Base-by-base conservation (phyloP, 495 filamentous ascomycete species). In the Xylaria cubensis region DNA sequence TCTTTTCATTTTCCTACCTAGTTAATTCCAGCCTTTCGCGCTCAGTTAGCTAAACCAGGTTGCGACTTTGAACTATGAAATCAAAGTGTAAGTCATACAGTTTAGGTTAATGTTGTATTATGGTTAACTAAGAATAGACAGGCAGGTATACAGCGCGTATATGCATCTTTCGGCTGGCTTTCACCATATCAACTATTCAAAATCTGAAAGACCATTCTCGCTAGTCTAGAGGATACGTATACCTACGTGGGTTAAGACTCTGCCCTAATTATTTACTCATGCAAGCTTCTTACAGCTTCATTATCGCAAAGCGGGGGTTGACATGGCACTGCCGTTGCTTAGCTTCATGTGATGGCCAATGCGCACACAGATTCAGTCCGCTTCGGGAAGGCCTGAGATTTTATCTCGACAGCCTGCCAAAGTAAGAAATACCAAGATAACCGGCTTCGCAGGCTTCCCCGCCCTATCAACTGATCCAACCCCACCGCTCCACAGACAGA, bases 371-470 rank as follows among this genome's bases (percentile, higher is more conserved):
- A 3, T 41, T 46, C 24, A 65, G 63, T 50, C 63, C 63, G 42
- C 42, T 65, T 65, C n/a, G 10, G 63, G 63, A 50, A 65, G 41
- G 63, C 61, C 39, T 48, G 12, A 8, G 46, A 17, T 44, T 61
- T 64, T 13, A 64, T 42, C 61, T 64, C 4, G 32, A 39, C 34
- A 61, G 34, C 58, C 58, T 61, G 58, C 58, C 58, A 39, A 39
- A 61, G 34, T 39, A 5, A 61, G 56, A 9, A 39, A 55, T 3
- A 15, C 51, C 51, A 15, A 55, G 53, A 56, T 32, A 24, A 19
- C 26, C 26, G 26, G 53, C 53, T 21, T 39, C 34, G n/a, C 39
- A 64, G 21, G n/a, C 61, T 44, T 64, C 39, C 61, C 61, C 61
- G 61, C 61, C 61, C 21, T 44, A 44, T 26, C 61, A 44, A 63